Conservation (phyloP, 441 rosid species). For the Eruca vesicaria region DNA sequence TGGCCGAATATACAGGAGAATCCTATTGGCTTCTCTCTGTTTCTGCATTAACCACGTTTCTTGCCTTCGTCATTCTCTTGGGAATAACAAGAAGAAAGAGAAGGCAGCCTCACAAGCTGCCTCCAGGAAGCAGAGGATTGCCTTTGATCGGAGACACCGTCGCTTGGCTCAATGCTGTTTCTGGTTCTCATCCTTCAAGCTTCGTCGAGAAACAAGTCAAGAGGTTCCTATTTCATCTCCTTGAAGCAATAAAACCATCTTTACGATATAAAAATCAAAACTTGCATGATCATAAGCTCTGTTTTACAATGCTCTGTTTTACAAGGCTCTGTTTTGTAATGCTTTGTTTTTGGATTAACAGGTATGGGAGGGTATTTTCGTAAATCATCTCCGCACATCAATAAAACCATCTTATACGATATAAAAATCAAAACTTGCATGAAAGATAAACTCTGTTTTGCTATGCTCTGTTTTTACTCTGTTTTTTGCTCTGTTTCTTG, state of each 20-base stretch:
- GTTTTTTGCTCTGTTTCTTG: not conserved
- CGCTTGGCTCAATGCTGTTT: constrained; percentile 68
- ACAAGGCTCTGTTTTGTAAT: not conserved
- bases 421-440: too few species aligned
- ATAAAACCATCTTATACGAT: too few species aligned
- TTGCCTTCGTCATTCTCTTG: constrained; percentile 4
- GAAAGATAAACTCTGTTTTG: too few species aligned
- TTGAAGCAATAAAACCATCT: not conserved
- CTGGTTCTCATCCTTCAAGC: constrained; percentile 67
- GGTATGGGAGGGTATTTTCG: constrained; percentile 72
- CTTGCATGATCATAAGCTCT: not conserved
- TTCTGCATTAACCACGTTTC: constrained; percentile 21
- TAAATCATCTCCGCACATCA: too few species aligned
- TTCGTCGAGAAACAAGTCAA: constrained; percentile 64
- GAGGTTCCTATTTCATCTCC: constrained; percentile 33
- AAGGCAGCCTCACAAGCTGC: constrained; percentile 35
- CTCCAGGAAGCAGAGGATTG: constrained; percentile 84
- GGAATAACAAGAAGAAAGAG: constrained; percentile 1
- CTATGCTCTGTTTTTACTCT: too few species aligned
- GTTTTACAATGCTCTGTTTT: not conserved
- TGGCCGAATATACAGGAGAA: constrained; percentile 19
- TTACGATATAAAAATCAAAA: not conserved
- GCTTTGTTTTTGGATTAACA: constrained; percentile 12
- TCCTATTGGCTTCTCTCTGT: constrained; percentile 20
- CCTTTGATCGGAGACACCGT: constrained; percentile 74